Evolutionary conservation across 192 early-diverging fungal genomes (phyloP).

Genomic region (Thoreauomyces humboldtii): DNA sequence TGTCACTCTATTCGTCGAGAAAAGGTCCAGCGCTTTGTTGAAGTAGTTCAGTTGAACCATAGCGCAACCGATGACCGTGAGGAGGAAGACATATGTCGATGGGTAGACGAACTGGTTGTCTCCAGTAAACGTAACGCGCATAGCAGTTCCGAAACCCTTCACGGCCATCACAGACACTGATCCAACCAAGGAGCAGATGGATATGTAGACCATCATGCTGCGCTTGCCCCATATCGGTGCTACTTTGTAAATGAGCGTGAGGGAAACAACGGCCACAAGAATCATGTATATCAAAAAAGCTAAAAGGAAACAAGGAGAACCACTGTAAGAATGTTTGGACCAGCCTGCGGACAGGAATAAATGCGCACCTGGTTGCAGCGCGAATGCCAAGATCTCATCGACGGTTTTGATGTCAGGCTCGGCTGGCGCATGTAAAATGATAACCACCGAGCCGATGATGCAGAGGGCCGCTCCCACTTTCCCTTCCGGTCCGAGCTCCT

Average conservation of each 20-base stretch:
- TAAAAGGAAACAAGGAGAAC: conserved; percentile 24
- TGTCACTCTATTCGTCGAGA: conserved; percentile 80
- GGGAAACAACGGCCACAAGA: conserved; percentile 58
- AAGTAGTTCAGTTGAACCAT: conserved; percentile 98
- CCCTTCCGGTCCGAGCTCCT: conserved; percentile 77
- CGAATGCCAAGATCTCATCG: conserved; percentile 80
- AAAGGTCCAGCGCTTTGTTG: conserved; percentile 92
- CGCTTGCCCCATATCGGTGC: conserved; percentile 77
- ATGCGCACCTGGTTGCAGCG: conserved; percentile 66
- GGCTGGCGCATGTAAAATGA: conserved; percentile 79
- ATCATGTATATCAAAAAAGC: conserved; percentile 81
- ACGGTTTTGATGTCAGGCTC: conserved; percentile 76
- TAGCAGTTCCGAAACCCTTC: conserved; percentile 91
- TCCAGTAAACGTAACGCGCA: conserved; percentile 89
- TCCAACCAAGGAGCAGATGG: conserved; percentile 95
- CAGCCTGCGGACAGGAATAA: background rate
- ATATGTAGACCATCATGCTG: conserved; percentile 83
- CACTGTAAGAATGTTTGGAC: background rate
- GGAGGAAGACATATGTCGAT: conserved; percentile 85
- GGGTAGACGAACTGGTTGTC: conserved; percentile 88
- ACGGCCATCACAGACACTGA: conserved; percentile 84
- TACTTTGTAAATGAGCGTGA: conserved; percentile 78
- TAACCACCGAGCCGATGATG: conserved; percentile 83
- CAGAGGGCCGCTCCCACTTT: conserved; percentile 88
- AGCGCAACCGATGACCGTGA: conserved; percentile 76